Evolutionary conservation across 495 filamentous ascomycete species (phyloP).

Genomic region (Bacidia gigantensis): DNA sequence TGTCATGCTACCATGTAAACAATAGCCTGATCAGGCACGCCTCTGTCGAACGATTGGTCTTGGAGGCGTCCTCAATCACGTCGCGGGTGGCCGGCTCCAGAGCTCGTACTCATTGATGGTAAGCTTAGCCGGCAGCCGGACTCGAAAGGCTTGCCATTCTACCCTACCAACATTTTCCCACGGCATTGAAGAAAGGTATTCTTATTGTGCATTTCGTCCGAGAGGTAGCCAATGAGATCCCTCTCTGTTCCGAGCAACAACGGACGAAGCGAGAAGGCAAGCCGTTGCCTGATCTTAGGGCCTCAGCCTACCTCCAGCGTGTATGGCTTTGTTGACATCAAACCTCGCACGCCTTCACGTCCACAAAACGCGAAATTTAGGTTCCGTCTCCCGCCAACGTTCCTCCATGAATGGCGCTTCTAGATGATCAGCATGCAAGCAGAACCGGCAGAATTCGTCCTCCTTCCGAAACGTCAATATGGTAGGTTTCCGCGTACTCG

Average conservation of each 20-base stretch:
- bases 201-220: background rate
- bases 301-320: background rate
- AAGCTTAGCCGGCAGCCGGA: background rate
- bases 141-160: background rate
- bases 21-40: too few relatives aligned
- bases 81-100: background rate
- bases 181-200: too few relatives aligned
- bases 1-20: too few relatives aligned
- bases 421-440: background rate
- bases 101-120: background rate
- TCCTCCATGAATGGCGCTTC: background rate
- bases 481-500: too few relatives aligned
- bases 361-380: background rate
- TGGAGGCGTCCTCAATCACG: background rate
- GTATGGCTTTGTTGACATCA: background rate
- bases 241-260: background rate
- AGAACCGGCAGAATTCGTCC: background rate
- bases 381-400: background rate
- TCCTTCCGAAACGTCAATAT: background rate
- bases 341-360: background rate
- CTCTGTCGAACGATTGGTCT: background rate
- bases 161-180: too few relatives aligned
- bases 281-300: background rate
- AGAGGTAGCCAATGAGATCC: background rate
- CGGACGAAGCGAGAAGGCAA: background rate